Conservation (phyloP, 2,329 filamentous ascomycete genomes). For the Phialophora macrospora region DNA sequence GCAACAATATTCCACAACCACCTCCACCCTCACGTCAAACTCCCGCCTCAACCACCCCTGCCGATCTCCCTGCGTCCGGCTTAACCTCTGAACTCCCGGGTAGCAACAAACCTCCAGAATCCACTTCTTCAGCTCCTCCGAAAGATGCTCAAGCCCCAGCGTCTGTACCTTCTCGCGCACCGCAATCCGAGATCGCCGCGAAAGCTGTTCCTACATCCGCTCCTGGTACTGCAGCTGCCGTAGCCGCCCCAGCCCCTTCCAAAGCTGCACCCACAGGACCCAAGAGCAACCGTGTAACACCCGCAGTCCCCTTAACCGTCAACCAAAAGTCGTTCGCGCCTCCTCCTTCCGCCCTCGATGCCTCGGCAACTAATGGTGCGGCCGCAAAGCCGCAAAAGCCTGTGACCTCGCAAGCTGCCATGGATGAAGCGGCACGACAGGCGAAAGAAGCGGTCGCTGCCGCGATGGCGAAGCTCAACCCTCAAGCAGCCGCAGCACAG, state of each 20-base stretch:
- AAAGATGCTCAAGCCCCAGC: constrained; percentile 36
- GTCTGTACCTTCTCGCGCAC: constrained; percentile 37
- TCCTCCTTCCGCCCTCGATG: constrained; percentile 42
- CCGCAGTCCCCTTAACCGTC: constrained; percentile 50
- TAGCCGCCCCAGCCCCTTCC: constrained; percentile 26
- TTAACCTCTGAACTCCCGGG: constrained; percentile 52
- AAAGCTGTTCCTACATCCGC: constrained; percentile 30
- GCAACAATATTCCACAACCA: constrained; percentile 44
- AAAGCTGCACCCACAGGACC: constrained; percentile 41
- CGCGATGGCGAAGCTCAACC: constrained; percentile 56
- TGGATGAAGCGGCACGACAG: constrained; percentile 55
- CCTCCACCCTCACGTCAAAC: constrained; percentile 42
- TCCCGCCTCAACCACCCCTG: constrained; percentile 33
- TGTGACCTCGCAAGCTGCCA: constrained; percentile 42
- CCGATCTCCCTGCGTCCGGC: constrained; percentile 42
- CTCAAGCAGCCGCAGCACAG: constrained; percentile 36
- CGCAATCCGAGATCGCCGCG: constrained; percentile 38
- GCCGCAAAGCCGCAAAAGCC: constrained; percentile 38
- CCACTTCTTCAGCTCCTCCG: constrained; percentile 42
- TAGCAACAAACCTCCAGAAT: constrained; percentile 48
- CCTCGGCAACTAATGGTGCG: constrained; percentile 42
- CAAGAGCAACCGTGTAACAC: constrained; percentile 51
- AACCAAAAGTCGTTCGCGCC: constrained; percentile 48
- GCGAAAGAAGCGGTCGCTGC: constrained; percentile 58
- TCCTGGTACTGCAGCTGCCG: constrained; percentile 30